Percentiles rank a stretch among this genome's conserved stretches.
Conservation (phyloP, 164 flowering plant genomes). For the Cinnamomum micranthum region DNA sequence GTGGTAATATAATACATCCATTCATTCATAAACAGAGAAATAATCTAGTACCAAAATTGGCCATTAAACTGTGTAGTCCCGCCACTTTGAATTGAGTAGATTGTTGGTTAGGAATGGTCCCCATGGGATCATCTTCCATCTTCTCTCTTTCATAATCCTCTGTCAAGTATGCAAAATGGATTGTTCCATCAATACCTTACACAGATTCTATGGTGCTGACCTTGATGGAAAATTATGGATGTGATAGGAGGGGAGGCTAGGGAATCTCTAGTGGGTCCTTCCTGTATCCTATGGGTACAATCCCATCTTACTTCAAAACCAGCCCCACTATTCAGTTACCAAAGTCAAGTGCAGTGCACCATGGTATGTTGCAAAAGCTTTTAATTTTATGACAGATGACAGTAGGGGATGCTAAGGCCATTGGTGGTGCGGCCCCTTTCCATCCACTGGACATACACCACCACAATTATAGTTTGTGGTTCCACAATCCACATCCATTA, state of each 20-base stretch:
- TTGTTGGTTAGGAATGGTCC: not conserved
- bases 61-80: not conserved
- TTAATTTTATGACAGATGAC: not conserved
- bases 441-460: no score
- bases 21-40: not conserved
- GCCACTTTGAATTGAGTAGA: not conserved
- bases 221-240: no score
- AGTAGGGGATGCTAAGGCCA: no score
- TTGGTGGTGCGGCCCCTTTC: no score
- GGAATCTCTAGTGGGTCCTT: not conserved
- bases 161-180: not conserved
- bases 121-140: not conserved
- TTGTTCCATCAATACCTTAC: not conserved
- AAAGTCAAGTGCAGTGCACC: not conserved
- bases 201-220: no score
- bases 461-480: no score
- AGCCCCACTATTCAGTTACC: not conserved
- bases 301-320: not conserved
- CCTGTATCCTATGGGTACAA: not conserved
- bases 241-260: not conserved
- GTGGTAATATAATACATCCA: conserved; percentile 53
- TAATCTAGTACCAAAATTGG: not conserved
- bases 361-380: not conserved
- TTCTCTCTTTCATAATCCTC: not conserved
- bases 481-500: no score